These are phyloP conservation scores for Vitis rupestris DNA, from an alignment of 164 flowering plant genomes.

Conservation along the genomic window DNA sequence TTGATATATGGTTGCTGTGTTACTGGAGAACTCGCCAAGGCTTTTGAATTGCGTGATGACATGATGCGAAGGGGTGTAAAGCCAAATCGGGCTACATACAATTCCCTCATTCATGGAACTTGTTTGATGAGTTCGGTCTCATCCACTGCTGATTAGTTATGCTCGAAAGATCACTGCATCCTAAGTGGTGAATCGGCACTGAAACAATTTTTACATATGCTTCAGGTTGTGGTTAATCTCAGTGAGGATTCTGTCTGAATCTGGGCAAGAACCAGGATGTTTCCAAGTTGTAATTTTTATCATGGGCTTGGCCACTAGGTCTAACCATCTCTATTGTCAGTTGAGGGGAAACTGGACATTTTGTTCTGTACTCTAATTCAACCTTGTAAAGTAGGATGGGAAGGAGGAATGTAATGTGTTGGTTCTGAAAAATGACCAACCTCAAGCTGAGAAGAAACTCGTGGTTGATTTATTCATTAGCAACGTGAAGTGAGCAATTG, in stretches of 20 bases:
- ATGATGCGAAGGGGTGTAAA: slow-evolving; percentile 57
- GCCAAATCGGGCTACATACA: slow-evolving; percentile 37
- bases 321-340: background rate
- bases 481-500: background rate
- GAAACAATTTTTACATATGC: background rate
- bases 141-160: background rate
- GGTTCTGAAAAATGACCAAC: too few relatives aligned
- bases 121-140: slow-evolving; percentile 12
- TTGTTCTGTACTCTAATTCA: slow-evolving; percentile 1
- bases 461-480: too few relatives aligned
- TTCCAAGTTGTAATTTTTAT: background rate
- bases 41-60: slow-evolving; percentile 55
- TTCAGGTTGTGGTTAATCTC: background rate
- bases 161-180: background rate
- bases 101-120: slow-evolving; percentile 35
- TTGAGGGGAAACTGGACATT: background rate
- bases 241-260: background rate
- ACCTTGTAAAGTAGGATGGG: background rate
- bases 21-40: slow-evolving; percentile 47
- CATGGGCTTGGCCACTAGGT: background rate
- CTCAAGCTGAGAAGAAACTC: too few relatives aligned
- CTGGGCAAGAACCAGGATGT: background rate
- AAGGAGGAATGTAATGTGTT: background rate
- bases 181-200: background rate
- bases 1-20: slow-evolving; percentile 71